Conservation (phyloP, 1,284 basidiomycete species). For the Gymnopus androsaceus region DNA sequence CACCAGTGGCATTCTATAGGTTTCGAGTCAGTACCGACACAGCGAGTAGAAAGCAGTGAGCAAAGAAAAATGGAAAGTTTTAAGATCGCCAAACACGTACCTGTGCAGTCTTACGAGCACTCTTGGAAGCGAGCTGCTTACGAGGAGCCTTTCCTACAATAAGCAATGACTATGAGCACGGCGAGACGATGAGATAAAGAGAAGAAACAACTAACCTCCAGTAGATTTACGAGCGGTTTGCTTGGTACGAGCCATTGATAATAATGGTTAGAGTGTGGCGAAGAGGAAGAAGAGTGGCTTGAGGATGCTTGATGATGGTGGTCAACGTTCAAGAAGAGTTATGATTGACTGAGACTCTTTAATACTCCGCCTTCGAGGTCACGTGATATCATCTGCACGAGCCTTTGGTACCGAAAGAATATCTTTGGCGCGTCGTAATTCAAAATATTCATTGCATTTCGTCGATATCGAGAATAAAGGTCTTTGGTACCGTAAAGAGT, state of each 20-base stretch:
- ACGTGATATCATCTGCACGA: too few species aligned
- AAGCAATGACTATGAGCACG: conserved; percentile 23
- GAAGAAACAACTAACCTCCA: conserved; percentile 48
- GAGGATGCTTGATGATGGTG: conserved; percentile 2
- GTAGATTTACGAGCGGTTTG: conserved; percentile 65
- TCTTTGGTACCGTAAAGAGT: too few species aligned
- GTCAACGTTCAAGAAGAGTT: background rate
- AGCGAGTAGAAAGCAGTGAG: too few species aligned
- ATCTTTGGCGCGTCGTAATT: too few species aligned
- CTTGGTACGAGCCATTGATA: conserved; percentile 40
- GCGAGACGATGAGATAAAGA: background rate
- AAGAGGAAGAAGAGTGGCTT: conserved; percentile 3
- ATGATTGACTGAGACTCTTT: background rate
- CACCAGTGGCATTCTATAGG: conserved; percentile 55
- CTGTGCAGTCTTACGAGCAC: conserved; percentile 50
- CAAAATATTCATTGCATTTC: too few species aligned
- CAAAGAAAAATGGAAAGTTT: too few species aligned
- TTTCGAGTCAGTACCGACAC: background rate
- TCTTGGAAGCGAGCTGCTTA: conserved; percentile 67
- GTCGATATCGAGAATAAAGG: too few species aligned
- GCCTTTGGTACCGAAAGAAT: too few species aligned
- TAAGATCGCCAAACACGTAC: too few species aligned
- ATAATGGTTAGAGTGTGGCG: background rate
- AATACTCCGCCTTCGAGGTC: background rate
- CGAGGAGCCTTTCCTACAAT: conserved; percentile 52